Evolutionary conservation across 2,329 filamentous ascomycete genomes (phyloP).

Genomic region (Colletotrichum limetticola): DNA sequence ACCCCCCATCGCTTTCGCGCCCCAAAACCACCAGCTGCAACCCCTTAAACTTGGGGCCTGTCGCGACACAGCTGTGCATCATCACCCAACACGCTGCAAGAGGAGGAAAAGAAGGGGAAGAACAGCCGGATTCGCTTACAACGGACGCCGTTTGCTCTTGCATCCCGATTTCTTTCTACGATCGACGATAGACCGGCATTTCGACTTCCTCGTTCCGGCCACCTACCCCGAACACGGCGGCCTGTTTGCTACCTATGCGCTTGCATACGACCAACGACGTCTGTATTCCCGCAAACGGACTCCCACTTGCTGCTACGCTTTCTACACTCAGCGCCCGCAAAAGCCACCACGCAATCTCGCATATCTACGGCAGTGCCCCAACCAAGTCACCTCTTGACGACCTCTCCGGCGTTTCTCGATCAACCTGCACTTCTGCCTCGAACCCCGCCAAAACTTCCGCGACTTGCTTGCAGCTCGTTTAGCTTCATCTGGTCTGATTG

Average conservation of each 20-base stretch:
- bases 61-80: slow-evolving; percentile 12
- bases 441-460: background rate
- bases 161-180: background rate
- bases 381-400: background rate
- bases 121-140: background rate
- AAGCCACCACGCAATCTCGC: slow-evolving; percentile 12
- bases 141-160: slow-evolving; percentile 5
- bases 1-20: slow-evolving; percentile 9
- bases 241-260: slow-evolving; percentile 23
- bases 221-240: slow-evolving; percentile 23
- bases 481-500: slow-evolving; percentile 12
- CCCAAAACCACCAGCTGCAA: slow-evolving; percentile 13
- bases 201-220: slow-evolving; percentile 18
- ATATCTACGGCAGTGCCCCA: slow-evolving; percentile 23
- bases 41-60: slow-evolving; percentile 30
- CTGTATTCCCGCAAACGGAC: slow-evolving; percentile 26
- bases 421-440: background rate
- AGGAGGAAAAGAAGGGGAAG: slow-evolving; percentile 28
- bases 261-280: slow-evolving; percentile 22
- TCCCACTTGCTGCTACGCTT: background rate
- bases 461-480: background rate
- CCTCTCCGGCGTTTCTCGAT: background rate
- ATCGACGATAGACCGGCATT: slow-evolving; percentile 10
- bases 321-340: slow-evolving; percentile 18
- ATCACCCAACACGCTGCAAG: background rate